Evolutionary conservation across 768 basidiomycete species (phyloP).

Genomic region (Termitomyces titanicus): DNA sequence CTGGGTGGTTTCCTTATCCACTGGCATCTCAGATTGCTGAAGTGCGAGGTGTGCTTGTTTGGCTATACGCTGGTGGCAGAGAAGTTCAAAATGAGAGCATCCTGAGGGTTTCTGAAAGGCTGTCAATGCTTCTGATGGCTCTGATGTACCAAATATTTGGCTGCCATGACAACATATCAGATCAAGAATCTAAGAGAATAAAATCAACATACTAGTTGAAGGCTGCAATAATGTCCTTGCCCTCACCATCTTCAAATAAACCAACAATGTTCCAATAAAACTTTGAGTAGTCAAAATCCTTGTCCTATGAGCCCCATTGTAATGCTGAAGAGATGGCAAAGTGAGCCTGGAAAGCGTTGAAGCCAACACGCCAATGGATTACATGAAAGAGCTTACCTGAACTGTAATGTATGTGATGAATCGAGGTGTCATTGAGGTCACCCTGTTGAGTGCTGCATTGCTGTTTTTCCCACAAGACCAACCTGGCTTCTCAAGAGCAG

Average conservation of each 20-base stretch:
- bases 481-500: not conserved
- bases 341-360: not conserved
- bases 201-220: conserved; percentile 10
- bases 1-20: not conserved
- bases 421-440: conserved; percentile 9
- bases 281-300: conserved; percentile 9
- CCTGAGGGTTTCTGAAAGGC: not conserved
- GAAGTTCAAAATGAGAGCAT: not conserved
- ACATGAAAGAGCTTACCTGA: conserved; percentile 11
- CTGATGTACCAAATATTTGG: not conserved
- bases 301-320: conserved; percentile 7
- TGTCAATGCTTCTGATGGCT: not conserved
- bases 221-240: conserved; percentile 2
- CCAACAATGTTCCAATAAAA: conserved; percentile 13
- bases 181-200: not conserved
- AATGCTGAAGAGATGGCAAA: conserved; percentile 4
- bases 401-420: conserved; percentile 17
- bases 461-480: conserved; percentile 9
- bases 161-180: not conserved
- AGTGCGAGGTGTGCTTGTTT: not conserved
- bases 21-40: not conserved
- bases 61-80: not conserved
- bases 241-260: conserved; percentile 3
- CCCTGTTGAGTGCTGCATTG: conserved; percentile 12
- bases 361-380: not conserved